Evolutionary conservation across 768 basidiomycete genomes (phyloP), one percentile per base, ranked within the genome.

Genomic region (Saitozyma sp.): DNA sequence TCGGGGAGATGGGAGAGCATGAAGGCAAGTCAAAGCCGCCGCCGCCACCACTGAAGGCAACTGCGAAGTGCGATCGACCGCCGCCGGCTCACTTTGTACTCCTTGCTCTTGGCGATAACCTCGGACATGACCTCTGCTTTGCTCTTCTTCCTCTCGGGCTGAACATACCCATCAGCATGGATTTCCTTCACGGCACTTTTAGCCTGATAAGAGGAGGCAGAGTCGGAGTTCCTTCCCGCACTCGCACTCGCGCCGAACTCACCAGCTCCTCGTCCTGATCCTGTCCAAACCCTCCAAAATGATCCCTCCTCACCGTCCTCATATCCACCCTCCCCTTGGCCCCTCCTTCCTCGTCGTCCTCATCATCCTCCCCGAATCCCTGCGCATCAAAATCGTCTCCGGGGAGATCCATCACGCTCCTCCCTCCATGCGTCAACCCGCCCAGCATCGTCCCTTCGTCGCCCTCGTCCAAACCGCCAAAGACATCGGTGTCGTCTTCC

Each of bases 61-160:
- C 29, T 2, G 29, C 29, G 29, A 29, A 29, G 2, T 29, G 29
- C 29, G 29, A 29, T 29, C 5, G 29, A 29, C 29, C 29, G 29
- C 29, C 29, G 29, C 29, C 29, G 58, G 76, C 80, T 39, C 69
- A 92, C 95, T 83, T 95, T 97, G 82, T 98, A 87, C 54, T 88
- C 86, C 80, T 99, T 99, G 80, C 92, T 94, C 81, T 98, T 99
- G 1, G 92, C 90, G 50, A 99, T 91, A 41, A 99, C 90, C 78
- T 99, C 96, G 0, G 90, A 86, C 96, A 99, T 98, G 64, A 97
- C 91, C 74, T 99, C 94, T 1, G 90, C 88, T 80, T 95, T 96
- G 5, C 88, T 86, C 81, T 91, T 95, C 80, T 95, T 96, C 62
- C 87, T 83, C 51, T 85, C 85, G 8, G 89, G 89, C 90, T 93